Evolutionary conservation across 2,329 filamentous ascomycete genomes (phyloP).

Genomic region (Colletotrichum destructivum): DNA sequence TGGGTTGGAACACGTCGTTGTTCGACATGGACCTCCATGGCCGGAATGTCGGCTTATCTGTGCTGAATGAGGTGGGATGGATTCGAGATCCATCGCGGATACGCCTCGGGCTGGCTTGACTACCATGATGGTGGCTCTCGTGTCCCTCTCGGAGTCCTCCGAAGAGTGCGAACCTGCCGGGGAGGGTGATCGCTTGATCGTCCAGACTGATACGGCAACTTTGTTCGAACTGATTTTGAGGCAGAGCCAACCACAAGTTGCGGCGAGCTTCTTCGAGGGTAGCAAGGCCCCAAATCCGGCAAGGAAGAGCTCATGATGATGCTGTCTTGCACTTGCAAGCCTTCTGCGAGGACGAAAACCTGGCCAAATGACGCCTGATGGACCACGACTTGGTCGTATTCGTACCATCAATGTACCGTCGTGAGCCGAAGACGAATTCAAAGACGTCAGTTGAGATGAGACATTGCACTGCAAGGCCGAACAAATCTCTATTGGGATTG

Average conservation of each 20-base stretch:
- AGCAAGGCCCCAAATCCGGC: background rate
- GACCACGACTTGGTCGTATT: background rate
- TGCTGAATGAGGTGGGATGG: background rate
- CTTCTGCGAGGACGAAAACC: background rate
- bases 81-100: background rate
- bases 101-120: background rate
- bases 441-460: background rate
- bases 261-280: background rate
- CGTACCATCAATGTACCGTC: background rate
- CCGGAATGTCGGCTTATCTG: slow-evolving; percentile 13
- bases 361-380: background rate
- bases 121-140: slow-evolving; percentile 14
- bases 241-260: background rate
- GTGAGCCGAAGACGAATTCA: background rate
- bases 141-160: slow-evolving; percentile 1
- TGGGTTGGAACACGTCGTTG: slow-evolving; percentile 23
- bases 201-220: slow-evolving; percentile 3
- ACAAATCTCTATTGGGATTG: background rate
- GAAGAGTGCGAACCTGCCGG: slow-evolving; percentile 3
- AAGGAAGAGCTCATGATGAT: background rate
- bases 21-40: slow-evolving; percentile 35
- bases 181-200: background rate
- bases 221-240: background rate
- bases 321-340: background rate
- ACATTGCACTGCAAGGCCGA: background rate